Percentiles rank a stretch among this genome's conserved stretches.
These are phyloP conservation scores for Ophiostoma ips DNA, from an alignment of 2,329 filamentous ascomycete species.

Conservation along the genomic window DNA sequence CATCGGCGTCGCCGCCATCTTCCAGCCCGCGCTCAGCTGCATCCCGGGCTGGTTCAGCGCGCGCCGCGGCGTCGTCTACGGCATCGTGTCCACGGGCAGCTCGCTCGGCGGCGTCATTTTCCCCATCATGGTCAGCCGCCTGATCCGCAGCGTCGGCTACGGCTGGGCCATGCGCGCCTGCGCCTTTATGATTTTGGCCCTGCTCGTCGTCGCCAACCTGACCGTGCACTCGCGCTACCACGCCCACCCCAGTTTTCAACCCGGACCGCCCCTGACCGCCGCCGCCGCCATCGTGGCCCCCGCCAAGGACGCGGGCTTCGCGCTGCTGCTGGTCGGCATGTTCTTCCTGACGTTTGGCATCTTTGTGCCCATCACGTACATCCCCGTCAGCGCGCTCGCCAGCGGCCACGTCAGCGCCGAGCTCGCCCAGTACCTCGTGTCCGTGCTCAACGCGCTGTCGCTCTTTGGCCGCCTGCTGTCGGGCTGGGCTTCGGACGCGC, in stretches of 20 bases:
- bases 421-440: conserved; percentile 16
- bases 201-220: conserved; percentile 16
- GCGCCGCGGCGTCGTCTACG: conserved; percentile 17
- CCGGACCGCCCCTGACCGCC: neutral
- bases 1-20: conserved; percentile 13
- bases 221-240: conserved; percentile 15
- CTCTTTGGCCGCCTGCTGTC: conserved; percentile 23
- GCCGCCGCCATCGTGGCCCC: conserved; percentile 11
- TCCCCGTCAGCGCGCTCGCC: conserved; percentile 14
- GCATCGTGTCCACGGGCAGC: conserved; percentile 15
- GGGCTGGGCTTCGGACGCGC: conserved; percentile 20
- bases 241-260: conserved; percentile 2
- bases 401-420: conserved; percentile 12
- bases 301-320: conserved; percentile 14
- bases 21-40: conserved; percentile 15
- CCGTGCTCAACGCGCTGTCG: conserved; percentile 19
- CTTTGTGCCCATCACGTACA: conserved; percentile 17
- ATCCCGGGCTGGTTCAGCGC: conserved; percentile 15
- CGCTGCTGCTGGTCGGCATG: conserved; percentile 12
- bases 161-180: conserved; percentile 19
- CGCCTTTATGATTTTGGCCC: conserved; percentile 17
- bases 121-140: conserved; percentile 18
- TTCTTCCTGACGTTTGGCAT: conserved; percentile 17
- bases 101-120: conserved; percentile 20
- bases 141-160: conserved; percentile 17